Evolutionary conservation across 202 grass and related monocot genomes (phyloP).

Genomic region (Elaeis oleifera): DNA sequence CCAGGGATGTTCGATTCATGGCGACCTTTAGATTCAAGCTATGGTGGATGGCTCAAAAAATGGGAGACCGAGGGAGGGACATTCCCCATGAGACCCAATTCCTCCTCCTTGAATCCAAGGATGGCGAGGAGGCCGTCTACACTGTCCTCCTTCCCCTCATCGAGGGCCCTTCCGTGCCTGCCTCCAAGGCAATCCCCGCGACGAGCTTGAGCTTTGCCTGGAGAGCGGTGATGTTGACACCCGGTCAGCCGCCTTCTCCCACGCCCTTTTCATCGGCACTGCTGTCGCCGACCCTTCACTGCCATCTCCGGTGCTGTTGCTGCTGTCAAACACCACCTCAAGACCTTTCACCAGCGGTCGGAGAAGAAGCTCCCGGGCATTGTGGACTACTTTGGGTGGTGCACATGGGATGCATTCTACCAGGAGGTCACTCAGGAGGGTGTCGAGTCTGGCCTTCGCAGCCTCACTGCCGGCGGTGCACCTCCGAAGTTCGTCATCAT

Average conservation of each 20-base stretch:
- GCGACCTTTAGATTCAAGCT: conserved; percentile 92
- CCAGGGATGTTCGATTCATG: conserved; percentile 61
- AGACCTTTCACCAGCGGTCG: conserved; percentile 45
- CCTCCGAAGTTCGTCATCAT: conserved; percentile 84
- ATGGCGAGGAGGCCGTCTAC: conserved; percentile 26
- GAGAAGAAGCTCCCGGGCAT: conserved; percentile 88
- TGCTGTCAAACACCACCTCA: conserved; percentile 40
- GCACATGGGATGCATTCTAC: conserved; percentile 98
- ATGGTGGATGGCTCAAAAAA: conserved; percentile 96
- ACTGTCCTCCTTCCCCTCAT: conserved; percentile 78
- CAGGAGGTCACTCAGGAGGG: conserved; percentile 80
- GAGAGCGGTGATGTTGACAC: conserved; percentile 80
- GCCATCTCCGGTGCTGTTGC: conserved; percentile 61
- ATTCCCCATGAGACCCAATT: conserved; percentile 94
- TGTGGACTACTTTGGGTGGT: conserved; percentile 93
- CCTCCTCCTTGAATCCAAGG: conserved; percentile 69
- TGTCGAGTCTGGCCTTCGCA: conserved; percentile 67
- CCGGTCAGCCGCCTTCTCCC: conserved; percentile 32
- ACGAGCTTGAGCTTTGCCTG: conserved; percentile 66
- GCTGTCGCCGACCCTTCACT: conserved; percentile 50
- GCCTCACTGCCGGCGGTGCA: conserved; percentile 44
- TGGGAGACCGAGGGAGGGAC: conserved; percentile 60
- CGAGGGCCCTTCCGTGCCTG: conserved; percentile 68
- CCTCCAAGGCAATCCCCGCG: conserved; percentile 51
- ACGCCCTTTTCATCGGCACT: conserved; percentile 57